A percentile compares a stretch with the other conserved stretches of the same genome.
phyloP scores from a whole-genome alignment of 78 protist species.

The Trichosphaerium sp. region DNA sequence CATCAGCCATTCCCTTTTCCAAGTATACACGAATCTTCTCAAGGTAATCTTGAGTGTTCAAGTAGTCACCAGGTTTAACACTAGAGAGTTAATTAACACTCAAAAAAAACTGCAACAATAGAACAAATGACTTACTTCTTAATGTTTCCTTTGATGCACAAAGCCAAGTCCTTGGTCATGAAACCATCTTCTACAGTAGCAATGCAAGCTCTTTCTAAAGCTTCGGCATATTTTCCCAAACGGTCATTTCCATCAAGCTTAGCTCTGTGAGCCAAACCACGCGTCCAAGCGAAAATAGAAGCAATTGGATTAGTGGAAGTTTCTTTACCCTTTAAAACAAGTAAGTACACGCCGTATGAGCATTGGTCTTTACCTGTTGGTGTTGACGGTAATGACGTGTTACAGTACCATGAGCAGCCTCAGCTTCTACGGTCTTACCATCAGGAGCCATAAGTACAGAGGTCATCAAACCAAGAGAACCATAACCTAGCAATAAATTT shows the following conservation, averaged over 20 bases:
- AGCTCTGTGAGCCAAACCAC: slow-evolving; percentile 81
- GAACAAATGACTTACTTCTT: background rate
- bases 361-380: slow-evolving; percentile 18
- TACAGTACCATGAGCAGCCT: slow-evolving; percentile 95
- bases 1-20: background rate
- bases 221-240: slow-evolving; percentile 31
- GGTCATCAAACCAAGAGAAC: slow-evolving; percentile 92
- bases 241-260: slow-evolving; percentile 66
- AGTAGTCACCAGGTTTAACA: slow-evolving; percentile 16
- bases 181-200: slow-evolving; percentile 36
- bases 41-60: slow-evolving; percentile 33
- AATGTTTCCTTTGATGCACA: slow-evolving; percentile 18
- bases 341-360: slow-evolving; percentile 9
- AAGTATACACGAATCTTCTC: slow-evolving; percentile 5
- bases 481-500: too few species aligned
- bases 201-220: slow-evolving; percentile 42
- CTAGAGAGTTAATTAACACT: background rate
- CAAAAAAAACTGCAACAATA: background rate
- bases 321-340: slow-evolving; percentile 47
- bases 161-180: slow-evolving; percentile 77
- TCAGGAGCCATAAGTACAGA: slow-evolving; percentile 78
- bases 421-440: slow-evolving; percentile 77
- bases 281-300: slow-evolving; percentile 90
- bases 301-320: slow-evolving; percentile 87
- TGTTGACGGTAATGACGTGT: slow-evolving; percentile 78